Evolutionary conservation across 345 rosid species (phyloP).

Genomic region (Melaleuca alternifolia): DNA sequence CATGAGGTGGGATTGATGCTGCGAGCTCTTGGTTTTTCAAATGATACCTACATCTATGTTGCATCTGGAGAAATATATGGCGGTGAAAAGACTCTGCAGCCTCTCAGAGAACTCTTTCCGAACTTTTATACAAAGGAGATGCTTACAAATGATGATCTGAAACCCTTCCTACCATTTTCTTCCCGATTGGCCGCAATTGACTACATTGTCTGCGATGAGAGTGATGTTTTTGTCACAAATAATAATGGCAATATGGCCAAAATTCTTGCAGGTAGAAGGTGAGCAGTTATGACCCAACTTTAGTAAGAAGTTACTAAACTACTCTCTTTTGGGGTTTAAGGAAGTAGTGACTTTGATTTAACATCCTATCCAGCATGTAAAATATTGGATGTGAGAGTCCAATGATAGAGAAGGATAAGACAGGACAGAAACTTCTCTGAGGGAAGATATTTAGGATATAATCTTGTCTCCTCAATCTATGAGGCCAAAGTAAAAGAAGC

Average conservation of each 20-base stretch:
- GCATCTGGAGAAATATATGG: slow-evolving; percentile 99
- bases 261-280: slow-evolving; percentile 99
- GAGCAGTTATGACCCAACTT: slow-evolving; percentile 8
- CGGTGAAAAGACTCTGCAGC: slow-evolving; percentile 80
- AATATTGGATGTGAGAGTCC: neutral
- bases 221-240: slow-evolving; percentile 91
- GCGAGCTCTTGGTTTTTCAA: slow-evolving; percentile 86
- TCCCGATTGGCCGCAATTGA: slow-evolving; percentile 93
- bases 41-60: slow-evolving; percentile 76
- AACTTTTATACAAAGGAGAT: slow-evolving; percentile 92
- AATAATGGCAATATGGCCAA: slow-evolving; percentile 99
- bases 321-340: neutral
- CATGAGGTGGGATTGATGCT: slow-evolving; percentile 95
- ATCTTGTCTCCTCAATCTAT: neutral
- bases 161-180: slow-evolving; percentile 66
- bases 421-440: neutral
- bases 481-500: neutral
- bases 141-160: slow-evolving; percentile 72
- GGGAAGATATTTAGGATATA: neutral
- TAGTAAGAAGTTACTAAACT: neutral
- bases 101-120: slow-evolving; percentile 83
- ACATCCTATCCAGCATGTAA: neutral
- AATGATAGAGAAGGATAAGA: neutral
- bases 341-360: neutral
- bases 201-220: slow-evolving; percentile 85